Evolutionary conservation across 2,329 filamentous ascomycete species (phyloP).

Genomic region (Cordyceps tenuipes): DNA sequence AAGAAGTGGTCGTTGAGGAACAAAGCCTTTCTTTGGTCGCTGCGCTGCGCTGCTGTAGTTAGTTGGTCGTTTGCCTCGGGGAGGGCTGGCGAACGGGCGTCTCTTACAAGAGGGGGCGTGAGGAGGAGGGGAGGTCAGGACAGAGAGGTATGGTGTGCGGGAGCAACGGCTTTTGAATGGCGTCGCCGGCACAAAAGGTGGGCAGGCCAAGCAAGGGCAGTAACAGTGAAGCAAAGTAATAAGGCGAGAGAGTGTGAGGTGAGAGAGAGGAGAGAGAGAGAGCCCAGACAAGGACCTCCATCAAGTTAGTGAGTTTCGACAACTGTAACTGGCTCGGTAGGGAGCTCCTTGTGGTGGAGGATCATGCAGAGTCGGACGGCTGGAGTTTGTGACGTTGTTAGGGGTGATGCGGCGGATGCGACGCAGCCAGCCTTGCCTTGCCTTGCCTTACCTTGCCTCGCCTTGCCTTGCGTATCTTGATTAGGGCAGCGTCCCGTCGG

Average conservation of each 20-base stretch:
- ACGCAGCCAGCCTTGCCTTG: constrained; percentile 6
- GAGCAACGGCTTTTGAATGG: constrained; percentile 34
- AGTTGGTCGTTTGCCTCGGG: constrained; percentile 12
- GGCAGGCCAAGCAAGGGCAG: not conserved
- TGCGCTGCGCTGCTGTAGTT: not conserved
- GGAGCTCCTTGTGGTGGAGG: not conserved
- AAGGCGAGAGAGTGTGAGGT: no score
- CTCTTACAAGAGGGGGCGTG: constrained; percentile 22
- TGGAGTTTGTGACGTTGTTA: constrained; percentile 25
- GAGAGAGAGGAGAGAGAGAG: not conserved
- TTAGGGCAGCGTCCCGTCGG: no score
- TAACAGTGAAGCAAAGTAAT: constrained; percentile 7
- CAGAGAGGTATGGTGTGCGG: constrained; percentile 21
- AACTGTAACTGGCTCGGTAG: not conserved
- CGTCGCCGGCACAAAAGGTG: not conserved
- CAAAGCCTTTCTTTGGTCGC: not conserved
- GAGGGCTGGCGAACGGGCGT: constrained; percentile 15
- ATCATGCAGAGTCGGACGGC: not conserved
- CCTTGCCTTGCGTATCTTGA: not conserved
- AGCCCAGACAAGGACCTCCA: not conserved
- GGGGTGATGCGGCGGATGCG: constrained; percentile 21
- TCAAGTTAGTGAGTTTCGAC: not conserved
- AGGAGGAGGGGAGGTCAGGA: constrained; percentile 8
- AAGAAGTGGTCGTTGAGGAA: not conserved
- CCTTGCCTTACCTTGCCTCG: not conserved